Percentiles rank a stretch among this genome's conserved stretches.
phyloP scores from a whole-genome alignment of 1,139 yeast genomes.

The Candida pseudoviswanathii region DNA sequence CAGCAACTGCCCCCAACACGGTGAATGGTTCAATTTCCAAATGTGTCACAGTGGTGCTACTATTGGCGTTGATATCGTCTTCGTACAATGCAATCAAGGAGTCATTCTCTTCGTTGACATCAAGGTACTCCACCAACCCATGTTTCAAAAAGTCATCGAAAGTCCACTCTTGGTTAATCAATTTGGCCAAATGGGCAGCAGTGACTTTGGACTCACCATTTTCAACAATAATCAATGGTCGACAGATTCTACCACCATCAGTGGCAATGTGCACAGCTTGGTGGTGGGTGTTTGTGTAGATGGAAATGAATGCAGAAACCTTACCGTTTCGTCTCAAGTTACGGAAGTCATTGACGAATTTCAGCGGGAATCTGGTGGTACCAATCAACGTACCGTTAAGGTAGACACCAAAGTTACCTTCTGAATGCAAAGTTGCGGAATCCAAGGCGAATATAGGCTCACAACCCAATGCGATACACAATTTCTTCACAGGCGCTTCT shows the following conservation, averaged over 20 bases:
- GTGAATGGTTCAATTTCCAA: constrained; percentile 97
- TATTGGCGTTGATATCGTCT: constrained; percentile 33
- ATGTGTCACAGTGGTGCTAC: constrained; percentile 65
- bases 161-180: constrained; percentile 70
- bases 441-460: constrained; percentile 83
- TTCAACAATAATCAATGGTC: constrained; percentile 86
- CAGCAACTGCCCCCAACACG: constrained; percentile 97
- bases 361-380: constrained; percentile 80
- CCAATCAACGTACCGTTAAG: constrained; percentile 95
- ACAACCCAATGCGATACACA: constrained; percentile 85
- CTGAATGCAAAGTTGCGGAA: constrained; percentile 77
- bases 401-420: constrained; percentile 80
- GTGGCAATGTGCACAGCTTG: constrained; percentile 95
- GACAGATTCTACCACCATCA: constrained; percentile 98
- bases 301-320: constrained; percentile 87
- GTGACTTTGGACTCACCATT: constrained; percentile 71
- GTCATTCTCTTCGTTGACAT: constrained; percentile 97
- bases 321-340: constrained; percentile 80
- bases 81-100: constrained; percentile 92
- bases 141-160: constrained; percentile 86
- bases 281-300: constrained; percentile 88
- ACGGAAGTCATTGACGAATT: constrained; percentile 80
- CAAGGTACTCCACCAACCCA: constrained; percentile 93
- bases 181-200: constrained; percentile 63
- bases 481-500: constrained; percentile 78